Evolutionary conservation across 805 yeast species (phyloP).

Genomic region (Brettanomyces anomalus): DNA sequence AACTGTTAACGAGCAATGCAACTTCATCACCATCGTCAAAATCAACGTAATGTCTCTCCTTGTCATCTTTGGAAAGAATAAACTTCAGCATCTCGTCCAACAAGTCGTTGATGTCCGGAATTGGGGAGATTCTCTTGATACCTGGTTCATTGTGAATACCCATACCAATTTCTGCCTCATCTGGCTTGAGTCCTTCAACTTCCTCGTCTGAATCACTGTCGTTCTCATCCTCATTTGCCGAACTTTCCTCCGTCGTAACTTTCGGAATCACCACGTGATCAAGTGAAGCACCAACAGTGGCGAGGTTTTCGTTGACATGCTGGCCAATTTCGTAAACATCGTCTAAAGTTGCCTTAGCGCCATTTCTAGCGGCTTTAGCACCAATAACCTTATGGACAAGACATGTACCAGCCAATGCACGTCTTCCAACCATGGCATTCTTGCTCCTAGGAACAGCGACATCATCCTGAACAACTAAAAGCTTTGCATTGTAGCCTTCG

Average conservation of each 20-base stretch:
- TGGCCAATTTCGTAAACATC: conserved; percentile 52
- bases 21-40: conserved; percentile 53
- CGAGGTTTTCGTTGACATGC: conserved; percentile 53
- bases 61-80: conserved; percentile 52
- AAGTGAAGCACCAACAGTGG: conserved; percentile 82
- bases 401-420: conserved; percentile 90
- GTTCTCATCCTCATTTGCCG: conserved; percentile 39
- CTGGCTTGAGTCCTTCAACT: conserved; percentile 35
- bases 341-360: conserved; percentile 32
- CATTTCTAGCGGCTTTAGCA: conserved; percentile 34
- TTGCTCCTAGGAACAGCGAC: conserved; percentile 89
- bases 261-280: conserved; percentile 82
- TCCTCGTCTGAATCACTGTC: conserved; percentile 28
- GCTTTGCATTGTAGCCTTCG: conserved; percentile 61
- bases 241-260: conserved; percentile 1
- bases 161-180: conserved; percentile 85
- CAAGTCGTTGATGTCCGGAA: conserved; percentile 63
- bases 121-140: conserved; percentile 47
- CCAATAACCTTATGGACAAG: conserved; percentile 82
- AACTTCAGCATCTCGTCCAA: conserved; percentile 50
- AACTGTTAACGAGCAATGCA: conserved; percentile 66
- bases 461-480: conserved; percentile 81
- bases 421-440: conserved; percentile 86
- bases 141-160: conserved; percentile 97
- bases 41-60: conserved; percentile 74